Conservation (phyloP, 805 yeast species). For the Starmera pachycereana region DNA sequence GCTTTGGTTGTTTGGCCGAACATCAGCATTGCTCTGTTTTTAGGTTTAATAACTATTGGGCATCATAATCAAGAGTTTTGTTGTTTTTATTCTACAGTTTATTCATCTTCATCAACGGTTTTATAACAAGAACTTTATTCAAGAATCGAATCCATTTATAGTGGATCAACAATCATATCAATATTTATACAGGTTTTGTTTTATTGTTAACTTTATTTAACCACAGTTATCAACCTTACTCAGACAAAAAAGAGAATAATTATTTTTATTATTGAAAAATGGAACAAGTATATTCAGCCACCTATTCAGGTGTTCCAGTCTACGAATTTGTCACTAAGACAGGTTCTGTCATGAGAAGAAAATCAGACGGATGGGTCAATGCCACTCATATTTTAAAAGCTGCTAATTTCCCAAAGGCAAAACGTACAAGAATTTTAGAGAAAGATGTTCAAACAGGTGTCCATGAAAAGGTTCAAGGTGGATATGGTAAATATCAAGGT, state of each 20-base stretch:
- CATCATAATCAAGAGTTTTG: too few relatives aligned
- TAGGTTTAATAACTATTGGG: not conserved
- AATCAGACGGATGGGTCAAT: conserved; percentile 75
- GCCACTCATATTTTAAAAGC: conserved; percentile 93
- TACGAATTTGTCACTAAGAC: conserved; percentile 62
- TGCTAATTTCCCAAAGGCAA: conserved; percentile 90
- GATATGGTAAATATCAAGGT: conserved; percentile 94
- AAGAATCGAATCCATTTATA: too few relatives aligned
- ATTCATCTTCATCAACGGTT: too few relatives aligned
- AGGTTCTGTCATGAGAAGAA: conserved; percentile 71
- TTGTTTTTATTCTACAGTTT: too few relatives aligned
- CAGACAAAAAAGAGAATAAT: not conserved
- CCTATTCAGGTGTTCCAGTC: conserved; percentile 75
- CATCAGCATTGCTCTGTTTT: not conserved
- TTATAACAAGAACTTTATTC: too few relatives aligned
- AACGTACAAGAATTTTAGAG: conserved; percentile 83
- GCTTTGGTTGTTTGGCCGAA: too few relatives aligned
- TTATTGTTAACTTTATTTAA: not conserved
- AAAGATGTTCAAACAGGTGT: conserved; percentile 83
- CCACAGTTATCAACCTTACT: not conserved
- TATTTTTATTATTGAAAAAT: not conserved
- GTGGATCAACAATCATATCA: not conserved
- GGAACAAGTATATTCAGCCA: conserved; percentile 56
- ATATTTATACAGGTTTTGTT: not conserved
- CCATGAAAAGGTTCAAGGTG: conserved; percentile 95